Evolutionary conservation across 2,329 filamentous ascomycete species (phyloP).

Genomic region (Alternaria hordeiaustralica): DNA sequence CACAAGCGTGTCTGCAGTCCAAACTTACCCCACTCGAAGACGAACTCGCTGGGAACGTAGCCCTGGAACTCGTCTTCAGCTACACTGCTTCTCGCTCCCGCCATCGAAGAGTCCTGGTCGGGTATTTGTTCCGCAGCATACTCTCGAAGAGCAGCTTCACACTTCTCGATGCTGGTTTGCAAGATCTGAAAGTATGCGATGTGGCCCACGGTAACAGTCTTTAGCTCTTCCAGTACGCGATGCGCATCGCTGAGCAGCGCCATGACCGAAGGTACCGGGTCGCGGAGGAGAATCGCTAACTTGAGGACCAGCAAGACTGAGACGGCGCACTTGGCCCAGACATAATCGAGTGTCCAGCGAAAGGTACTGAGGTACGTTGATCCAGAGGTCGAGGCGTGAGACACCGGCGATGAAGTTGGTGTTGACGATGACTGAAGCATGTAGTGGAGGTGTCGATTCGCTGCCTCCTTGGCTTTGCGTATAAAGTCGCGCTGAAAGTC

Average conservation of each 20-base stretch:
- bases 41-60: slow-evolving; percentile 62
- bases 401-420: slow-evolving; percentile 24
- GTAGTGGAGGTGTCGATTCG: slow-evolving; percentile 58
- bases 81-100: slow-evolving; percentile 21
- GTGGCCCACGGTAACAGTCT: slow-evolving; percentile 51
- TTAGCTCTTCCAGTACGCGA: slow-evolving; percentile 53
- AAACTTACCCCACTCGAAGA: slow-evolving; percentile 58
- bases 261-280: slow-evolving; percentile 48
- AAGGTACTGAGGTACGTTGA: slow-evolving; percentile 58
- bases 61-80: slow-evolving; percentile 59
- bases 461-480: slow-evolving; percentile 58
- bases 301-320: slow-evolving; percentile 63
- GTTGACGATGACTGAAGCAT: slow-evolving; percentile 47
- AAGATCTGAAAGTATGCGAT: slow-evolving; percentile 59
- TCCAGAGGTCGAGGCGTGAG: slow-evolving; percentile 5
- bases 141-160: slow-evolving; percentile 54
- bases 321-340: slow-evolving; percentile 65
- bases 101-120: background rate
- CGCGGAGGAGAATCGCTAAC: slow-evolving; percentile 58
- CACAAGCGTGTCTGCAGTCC: background rate
- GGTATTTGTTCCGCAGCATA: slow-evolving; percentile 30
- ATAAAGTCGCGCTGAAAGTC: slow-evolving; percentile 56
- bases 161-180: slow-evolving; percentile 59
- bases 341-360: slow-evolving; percentile 63
- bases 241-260: slow-evolving; percentile 54